Evolutionary conservation across 2,329 filamentous ascomycete genomes (phyloP).

Genomic region (Cryphonectria carpinicola): DNA sequence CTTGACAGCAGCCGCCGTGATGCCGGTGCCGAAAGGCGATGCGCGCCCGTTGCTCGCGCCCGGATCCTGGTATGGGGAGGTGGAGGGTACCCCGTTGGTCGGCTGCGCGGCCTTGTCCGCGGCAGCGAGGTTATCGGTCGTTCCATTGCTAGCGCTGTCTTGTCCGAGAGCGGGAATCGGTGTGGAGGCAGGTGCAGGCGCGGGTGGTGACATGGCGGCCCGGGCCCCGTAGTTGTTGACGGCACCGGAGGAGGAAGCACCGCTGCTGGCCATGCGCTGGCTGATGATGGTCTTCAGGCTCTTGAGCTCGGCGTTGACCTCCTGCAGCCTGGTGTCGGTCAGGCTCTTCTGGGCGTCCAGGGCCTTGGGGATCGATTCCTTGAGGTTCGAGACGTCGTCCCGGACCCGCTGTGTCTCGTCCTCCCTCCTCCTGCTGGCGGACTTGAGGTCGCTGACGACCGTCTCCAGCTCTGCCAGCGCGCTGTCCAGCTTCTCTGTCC

Average conservation of each 20-base stretch:
- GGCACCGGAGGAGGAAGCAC: constrained; percentile 35
- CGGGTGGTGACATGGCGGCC: constrained; percentile 33
- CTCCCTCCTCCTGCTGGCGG: constrained; percentile 78
- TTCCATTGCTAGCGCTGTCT: constrained; percentile 35
- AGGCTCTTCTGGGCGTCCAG: constrained; percentile 85
- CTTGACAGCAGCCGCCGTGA: constrained; percentile 61
- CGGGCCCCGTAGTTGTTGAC: constrained; percentile 38
- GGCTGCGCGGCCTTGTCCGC: constrained; percentile 41
- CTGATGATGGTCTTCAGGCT: constrained; percentile 87
- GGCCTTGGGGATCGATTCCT: constrained; percentile 85
- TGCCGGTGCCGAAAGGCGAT: constrained; percentile 54
- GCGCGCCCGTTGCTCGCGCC: constrained; percentile 42
- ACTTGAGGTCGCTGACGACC: constrained; percentile 80
- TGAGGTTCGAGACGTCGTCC: constrained; percentile 81
- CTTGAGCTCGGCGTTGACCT: constrained; percentile 85
- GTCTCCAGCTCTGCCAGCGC: constrained; percentile 83
- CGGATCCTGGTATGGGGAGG: constrained; percentile 37
- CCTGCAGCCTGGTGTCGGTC: constrained; percentile 79
- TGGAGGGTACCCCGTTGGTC: constrained; percentile 30
- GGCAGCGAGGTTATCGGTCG: constrained; percentile 33
- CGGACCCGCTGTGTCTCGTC: constrained; percentile 85
- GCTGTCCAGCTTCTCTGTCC: constrained; percentile 81
- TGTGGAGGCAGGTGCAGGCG: constrained; percentile 33
- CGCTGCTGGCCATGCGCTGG: constrained; percentile 56
- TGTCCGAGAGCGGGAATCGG: constrained; percentile 33